Conservation (phyloP, 306 rosid species). For the Casuarina cunninghamiana region DNA sequence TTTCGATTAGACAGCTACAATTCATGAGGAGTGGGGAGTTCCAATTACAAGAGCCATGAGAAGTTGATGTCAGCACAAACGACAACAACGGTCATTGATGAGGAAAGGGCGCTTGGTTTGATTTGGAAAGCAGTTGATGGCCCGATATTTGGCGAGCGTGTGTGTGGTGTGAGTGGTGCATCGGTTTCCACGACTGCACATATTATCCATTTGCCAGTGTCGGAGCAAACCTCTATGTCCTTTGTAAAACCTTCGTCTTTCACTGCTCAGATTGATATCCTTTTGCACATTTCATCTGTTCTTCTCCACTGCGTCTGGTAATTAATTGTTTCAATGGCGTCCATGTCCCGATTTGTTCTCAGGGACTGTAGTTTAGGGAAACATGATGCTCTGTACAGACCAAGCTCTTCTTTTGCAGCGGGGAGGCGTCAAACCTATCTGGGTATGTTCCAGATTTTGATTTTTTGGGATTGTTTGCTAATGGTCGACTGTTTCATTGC, state of each 20-base stretch:
- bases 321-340: conserved; percentile 45
- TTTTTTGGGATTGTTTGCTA: not conserved
- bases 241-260: not conserved
- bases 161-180: conserved; percentile 31
- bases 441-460: conserved; percentile 41
- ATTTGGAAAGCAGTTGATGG: conserved; percentile 21
- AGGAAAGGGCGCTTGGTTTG: not conserved
- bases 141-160: not conserved
- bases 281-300: not conserved
- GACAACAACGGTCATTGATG: not conserved
- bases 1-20: not conserved
- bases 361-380: conserved; percentile 40
- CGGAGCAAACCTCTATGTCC: not conserved
- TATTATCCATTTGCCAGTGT: conserved; percentile 2
- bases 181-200: conserved; percentile 38
- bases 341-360: conserved; percentile 51
- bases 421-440: conserved; percentile 40
- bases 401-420: conserved; percentile 27
- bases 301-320: not conserved
- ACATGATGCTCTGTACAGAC: conserved; percentile 30
- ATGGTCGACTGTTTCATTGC: not conserved
- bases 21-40: not conserved
- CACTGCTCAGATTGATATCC: not conserved
- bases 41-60: not conserved
- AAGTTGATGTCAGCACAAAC: not conserved